Conservation (phyloP, 148 eudicot species). For the Amaranthus cruentus region DNA sequence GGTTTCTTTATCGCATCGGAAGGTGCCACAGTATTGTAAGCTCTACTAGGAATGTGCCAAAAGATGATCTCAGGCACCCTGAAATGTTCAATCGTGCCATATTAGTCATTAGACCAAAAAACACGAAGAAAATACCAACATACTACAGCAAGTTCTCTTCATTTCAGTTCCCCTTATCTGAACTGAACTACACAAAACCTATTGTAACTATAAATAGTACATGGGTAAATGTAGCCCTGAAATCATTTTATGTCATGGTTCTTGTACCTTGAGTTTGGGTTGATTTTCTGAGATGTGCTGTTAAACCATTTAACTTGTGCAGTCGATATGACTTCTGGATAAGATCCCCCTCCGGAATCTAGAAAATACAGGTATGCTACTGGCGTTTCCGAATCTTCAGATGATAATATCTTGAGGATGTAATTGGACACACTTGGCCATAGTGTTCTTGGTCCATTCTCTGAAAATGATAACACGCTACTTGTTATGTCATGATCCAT, state of each 20-base stretch:
- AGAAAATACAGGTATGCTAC: slow-evolving; percentile 67
- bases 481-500: slow-evolving; percentile 50
- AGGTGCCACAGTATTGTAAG: slow-evolving; percentile 61
- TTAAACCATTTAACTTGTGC: slow-evolving; percentile 74
- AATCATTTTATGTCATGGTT: too few species aligned
- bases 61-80: slow-evolving; percentile 89
- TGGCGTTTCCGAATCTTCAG: slow-evolving; percentile 34
- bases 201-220: background rate
- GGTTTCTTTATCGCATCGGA: slow-evolving; percentile 21
- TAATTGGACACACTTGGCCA: slow-evolving; percentile 94
- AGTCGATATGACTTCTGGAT: slow-evolving; percentile 76
- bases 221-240: too few species aligned
- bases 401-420: slow-evolving; percentile 52
- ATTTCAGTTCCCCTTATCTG: background rate
- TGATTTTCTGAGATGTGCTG: slow-evolving; percentile 52
- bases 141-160: background rate
- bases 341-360: slow-evolving; percentile 98
- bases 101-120: background rate
- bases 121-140: background rate
- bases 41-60: slow-evolving; percentile 89
- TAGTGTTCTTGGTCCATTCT: slow-evolving; percentile 51
- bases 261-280: slow-evolving; percentile 64
- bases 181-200: too few species aligned
- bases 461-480: slow-evolving; percentile 44
- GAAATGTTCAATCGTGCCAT: slow-evolving; percentile 2